Base-by-base conservation (phyloP, 106 monocot species). In the Acorus gramineus region DNA sequence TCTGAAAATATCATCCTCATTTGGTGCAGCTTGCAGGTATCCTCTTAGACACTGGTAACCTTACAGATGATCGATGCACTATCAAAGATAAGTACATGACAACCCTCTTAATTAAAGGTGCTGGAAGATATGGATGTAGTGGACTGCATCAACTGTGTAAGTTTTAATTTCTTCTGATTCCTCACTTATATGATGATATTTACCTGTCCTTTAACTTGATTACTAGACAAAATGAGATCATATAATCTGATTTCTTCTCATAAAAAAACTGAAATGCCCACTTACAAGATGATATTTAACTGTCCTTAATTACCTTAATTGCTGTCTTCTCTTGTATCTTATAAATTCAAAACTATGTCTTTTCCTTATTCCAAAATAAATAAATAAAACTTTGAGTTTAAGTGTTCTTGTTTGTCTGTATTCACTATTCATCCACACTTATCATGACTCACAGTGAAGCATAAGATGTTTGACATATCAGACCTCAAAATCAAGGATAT, bases 131-230 rank as follows among this genome's bases (percentile, higher is more conserved):
- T 59, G 78, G 78, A 63, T 58, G 50, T 47, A 73, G 49, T 65
- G 78, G 78, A 42, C 59, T 78, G 58, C 69, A 78, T 12, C 62
- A 69, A 44, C 11, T 73, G 9, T 73, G 78, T 78, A 65, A 67
- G 72, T 68, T 57, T 2, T 60, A 11, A 4, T 3, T 49, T 5
- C 13, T 58, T n/a, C 14, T 28, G 1, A 28, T 28, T 28, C 28
- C 28, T 1, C 28, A 28, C 28, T 28, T 28, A 28, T n/a, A 4
- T 3, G 49, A 9, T 28, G 28, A 28, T 28, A 28, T 57, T 58
- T n/a, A 28, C 28, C 28, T 28, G 28, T 28, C 28, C 28, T 28
- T 28, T 28, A 28, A 0, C 6, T n/a, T 5, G 14, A 58, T 58
- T 58, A 58, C 5, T 5, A 6, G 14, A 28, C 14, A 58, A 5